A percentile compares a stretch with the other conserved stretches of the same genome.
Evolutionary conservation across 2,329 filamentous ascomycete species (phyloP).

Genomic region (Hypomyces perniciosus): DNA sequence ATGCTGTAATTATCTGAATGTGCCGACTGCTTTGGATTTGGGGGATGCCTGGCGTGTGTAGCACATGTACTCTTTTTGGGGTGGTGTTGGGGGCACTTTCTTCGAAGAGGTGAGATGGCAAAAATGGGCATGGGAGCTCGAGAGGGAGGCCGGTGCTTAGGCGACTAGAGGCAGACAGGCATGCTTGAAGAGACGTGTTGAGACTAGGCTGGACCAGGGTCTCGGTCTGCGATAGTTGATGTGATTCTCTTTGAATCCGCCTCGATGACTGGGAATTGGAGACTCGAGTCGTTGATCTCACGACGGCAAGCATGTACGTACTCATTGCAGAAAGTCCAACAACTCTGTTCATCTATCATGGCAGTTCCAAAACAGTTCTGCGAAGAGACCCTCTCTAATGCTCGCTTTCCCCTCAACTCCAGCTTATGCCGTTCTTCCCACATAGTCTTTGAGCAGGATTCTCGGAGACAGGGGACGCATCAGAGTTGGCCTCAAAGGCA

Average conservation of each 20-base stretch:
- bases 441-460: no score
- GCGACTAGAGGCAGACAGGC: background rate
- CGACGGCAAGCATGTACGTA: no score
- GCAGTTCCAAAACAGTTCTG: no score
- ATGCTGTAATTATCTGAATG: background rate
- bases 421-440: background rate
- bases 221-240: background rate
- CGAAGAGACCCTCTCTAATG: no score
- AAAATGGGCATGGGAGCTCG: background rate
- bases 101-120: background rate
- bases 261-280: no score
- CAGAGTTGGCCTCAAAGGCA: no score
- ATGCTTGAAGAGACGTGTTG: background rate
- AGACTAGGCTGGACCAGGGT: background rate
- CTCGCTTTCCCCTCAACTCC: background rate
- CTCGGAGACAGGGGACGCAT: no score
- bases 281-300: no score
- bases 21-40: background rate
- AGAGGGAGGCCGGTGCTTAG: background rate
- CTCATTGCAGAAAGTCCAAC: no score
- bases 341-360: no score
- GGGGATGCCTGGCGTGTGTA: background rate
- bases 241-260: background rate
- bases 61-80: background rate
- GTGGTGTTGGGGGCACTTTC: no score